Base-by-base conservation (phyloP, 495 filamentous ascomycete genomes). In the Polyplosphaeria fusca region DNA sequence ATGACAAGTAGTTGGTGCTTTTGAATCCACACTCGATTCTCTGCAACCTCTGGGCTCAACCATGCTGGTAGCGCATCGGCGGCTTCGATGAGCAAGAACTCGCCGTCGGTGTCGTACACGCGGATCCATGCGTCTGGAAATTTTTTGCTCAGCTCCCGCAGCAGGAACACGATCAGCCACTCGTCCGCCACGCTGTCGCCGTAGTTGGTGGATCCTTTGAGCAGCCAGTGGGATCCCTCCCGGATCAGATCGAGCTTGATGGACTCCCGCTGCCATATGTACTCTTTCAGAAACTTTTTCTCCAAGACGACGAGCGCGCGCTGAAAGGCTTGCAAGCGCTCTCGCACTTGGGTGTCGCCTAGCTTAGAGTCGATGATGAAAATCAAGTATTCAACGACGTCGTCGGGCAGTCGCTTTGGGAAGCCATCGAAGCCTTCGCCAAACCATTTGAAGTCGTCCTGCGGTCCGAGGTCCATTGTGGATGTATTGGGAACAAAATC, bases 121-220 rank as follows among this genome's bases (percentile, higher is more conserved):
- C 85, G 81, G 37, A 91, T 78, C 93, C 92, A 97, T 5, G 91
- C 73, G 51, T 87, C 79, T 47, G 79, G 76, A 59, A 87, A 89
- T 50, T 80, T 71, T 62, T 76, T 86, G 65, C 84, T 91, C 54
- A 96, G 71, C 65, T 90, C 86, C 30, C 87, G 83, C n/a, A 98
- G 79, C 11, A 97, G 70, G 70, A 91, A 95, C 23, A 96, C 90
- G 47, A 96, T 83, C 1, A 96, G 80, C 93, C 93, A 98, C 74
- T 97, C 94, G 66, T 98, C 93, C 65, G 95, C 93, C 5, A 96
- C 83, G 2, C 89, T 90, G 70, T 98, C 93, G 5, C 91, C 91
- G 59, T 86, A 96, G 65, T 90, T 86, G 4, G 89, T 93, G 40
- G 76, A 73, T 9, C 91, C 91, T 45, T 79, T 77, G 16, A 95